Conservation (phyloP, 2,329 filamentous ascomycete genomes). For the Beauveria caledonica region DNA sequence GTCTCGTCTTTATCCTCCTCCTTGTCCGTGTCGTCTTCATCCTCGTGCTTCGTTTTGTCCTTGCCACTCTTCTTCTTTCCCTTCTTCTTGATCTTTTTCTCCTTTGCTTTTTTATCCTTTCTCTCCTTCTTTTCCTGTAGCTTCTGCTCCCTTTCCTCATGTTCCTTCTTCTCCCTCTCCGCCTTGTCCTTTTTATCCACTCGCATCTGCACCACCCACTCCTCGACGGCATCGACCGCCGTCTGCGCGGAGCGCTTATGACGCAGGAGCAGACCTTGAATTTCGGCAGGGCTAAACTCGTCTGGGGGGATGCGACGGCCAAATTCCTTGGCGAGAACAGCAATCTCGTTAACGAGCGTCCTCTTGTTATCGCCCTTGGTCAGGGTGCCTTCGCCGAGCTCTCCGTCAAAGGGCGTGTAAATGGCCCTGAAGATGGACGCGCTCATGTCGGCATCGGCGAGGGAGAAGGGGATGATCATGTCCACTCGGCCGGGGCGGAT, state of each 20-base stretch:
- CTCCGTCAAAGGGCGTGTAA: constrained; percentile 42
- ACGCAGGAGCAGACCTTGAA: constrained; percentile 50
- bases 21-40: constrained; percentile 15
- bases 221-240: constrained; percentile 37
- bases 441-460: constrained; percentile 44
- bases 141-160: constrained; percentile 29
- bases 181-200: constrained; percentile 41
- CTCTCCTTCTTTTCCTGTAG: constrained; percentile 25
- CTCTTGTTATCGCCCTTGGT: constrained; percentile 11
- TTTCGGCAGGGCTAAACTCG: constrained; percentile 52
- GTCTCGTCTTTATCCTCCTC: constrained; percentile 15
- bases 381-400: constrained; percentile 17
- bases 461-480: constrained; percentile 48
- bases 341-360: constrained; percentile 28
- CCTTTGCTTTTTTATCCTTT: constrained; percentile 23
- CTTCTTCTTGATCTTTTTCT: constrained; percentile 18
- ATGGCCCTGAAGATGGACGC: constrained; percentile 50
- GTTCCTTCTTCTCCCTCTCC: constrained; percentile 33
- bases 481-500: constrained; percentile 56
- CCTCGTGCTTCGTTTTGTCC: constrained; percentile 20
- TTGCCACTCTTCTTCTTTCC: constrained; percentile 17
- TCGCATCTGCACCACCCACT: constrained; percentile 42
- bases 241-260: constrained; percentile 44
- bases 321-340: constrained; percentile 40
- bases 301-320: constrained; percentile 41